Base-by-base conservation (phyloP, 768 basidiomycete genomes). In the Hygrocybe coccinea region DNA sequence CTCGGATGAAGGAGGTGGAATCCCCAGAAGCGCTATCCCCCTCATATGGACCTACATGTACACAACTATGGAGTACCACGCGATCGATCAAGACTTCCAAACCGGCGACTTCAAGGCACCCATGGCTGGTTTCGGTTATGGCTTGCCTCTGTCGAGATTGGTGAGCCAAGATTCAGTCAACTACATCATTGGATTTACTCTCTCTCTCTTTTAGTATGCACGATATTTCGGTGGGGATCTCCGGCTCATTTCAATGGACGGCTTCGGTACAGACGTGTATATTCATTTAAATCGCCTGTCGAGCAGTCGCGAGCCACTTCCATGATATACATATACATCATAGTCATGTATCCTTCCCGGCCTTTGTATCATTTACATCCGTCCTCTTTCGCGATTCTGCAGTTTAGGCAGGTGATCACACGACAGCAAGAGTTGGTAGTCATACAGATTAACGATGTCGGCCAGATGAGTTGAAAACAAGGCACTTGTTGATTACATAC, bases 31-130 rank as follows among this genome's bases (percentile, higher is more conserved):
- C 58, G 91, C 91, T 0, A 87, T 98, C 14, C 92, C 94, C 7
- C 79, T 95, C 45, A 95, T 99, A 52, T 99, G 97, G 97, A 99
- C 95, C 56, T 98, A 94, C 69, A 95, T 97, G 91, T 92, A 92
- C 62, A 92, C 91, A 50, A 92, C 87, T 11, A 89, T 90, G 89
- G 79, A 82, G 67, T 77, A 80, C 11, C 81, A 86, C 69, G 80
- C 78, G 14, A 80, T 90, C 45, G 87, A 86, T 60, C 83, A 86
- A 69, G 83, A 91, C 59, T 89, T 93, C 62, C 81, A 86, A 59
- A 86, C 83, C 43, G 86, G 83, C 53, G 94, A 98, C 68, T 97
- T 98, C 71, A 88, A 92, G 68, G 95, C 95, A 2, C 95, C 95
- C 0, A 95, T 98, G 93, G 95, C 95, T 36, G 95, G 97, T 0